These are phyloP conservation scores for Coprinopsis sp. DNA, from an alignment of 768 basidiomycete species.

Conservation along the genomic window DNA sequence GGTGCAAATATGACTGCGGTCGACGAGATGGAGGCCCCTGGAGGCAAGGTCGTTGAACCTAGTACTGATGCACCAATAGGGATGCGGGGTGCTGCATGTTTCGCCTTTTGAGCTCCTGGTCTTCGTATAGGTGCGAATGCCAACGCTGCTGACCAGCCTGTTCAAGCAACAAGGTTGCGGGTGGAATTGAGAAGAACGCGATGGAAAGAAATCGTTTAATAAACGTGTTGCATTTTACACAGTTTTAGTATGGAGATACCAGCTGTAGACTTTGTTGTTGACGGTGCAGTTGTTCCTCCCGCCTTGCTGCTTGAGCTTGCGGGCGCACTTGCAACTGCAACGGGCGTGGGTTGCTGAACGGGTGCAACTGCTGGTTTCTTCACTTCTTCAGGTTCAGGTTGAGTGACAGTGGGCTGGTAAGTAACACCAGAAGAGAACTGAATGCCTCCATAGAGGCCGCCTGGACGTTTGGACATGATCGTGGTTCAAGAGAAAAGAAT, in stretches of 20 bases:
- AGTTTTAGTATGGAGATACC: conserved; percentile 52
- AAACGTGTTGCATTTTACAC: conserved; percentile 47
- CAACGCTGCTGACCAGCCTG: conserved; percentile 88
- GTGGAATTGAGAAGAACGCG: conserved; percentile 17
- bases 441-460: conserved; percentile 83
- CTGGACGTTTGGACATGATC: conserved; percentile 69
- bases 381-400: conserved; percentile 25
- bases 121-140: conserved; percentile 84
- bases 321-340: conserved; percentile 15
- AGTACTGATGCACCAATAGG: conserved; percentile 62
- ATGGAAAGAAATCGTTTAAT: conserved; percentile 43
- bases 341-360: conserved; percentile 20
- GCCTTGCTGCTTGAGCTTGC: conserved; percentile 20
- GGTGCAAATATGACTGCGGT: conserved; percentile 72
- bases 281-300: conserved; percentile 1
- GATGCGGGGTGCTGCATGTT: conserved; percentile 45
- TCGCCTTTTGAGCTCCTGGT: conserved; percentile 51
- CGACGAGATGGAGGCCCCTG: conserved; percentile 33
- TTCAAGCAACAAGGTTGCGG: conserved; percentile 18
- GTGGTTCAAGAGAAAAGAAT: conserved; percentile 17
- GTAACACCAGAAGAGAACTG: conserved; percentile 72
- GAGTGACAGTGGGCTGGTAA: conserved; percentile 35
- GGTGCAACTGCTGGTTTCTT: conserved; percentile 11
- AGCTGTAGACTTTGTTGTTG: conserved; percentile 45
- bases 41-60: conserved; percentile 2